Conservation (phyloP, 106 monocot genomes). For the Dendrobium nobile region DNA sequence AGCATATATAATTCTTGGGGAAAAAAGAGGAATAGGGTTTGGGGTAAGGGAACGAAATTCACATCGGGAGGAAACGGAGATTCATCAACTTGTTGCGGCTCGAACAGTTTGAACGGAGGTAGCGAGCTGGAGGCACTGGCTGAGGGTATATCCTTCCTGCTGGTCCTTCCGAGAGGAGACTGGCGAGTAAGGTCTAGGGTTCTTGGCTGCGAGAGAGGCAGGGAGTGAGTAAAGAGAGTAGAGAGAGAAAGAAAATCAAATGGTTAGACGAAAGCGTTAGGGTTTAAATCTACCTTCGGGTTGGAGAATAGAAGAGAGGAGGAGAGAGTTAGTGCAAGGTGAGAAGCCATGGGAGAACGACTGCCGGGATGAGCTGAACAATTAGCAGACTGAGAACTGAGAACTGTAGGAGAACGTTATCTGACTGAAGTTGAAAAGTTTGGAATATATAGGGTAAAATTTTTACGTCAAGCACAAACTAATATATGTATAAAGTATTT, state of each 20-base stretch:
- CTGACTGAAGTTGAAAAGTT: background rate
- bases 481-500: too few relatives aligned
- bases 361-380: background rate
- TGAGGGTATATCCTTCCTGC: background rate
- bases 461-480: too few relatives aligned
- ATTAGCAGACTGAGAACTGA: background rate
- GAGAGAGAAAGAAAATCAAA: background rate
- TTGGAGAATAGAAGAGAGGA: slow-evolving; percentile 2
- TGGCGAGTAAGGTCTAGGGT: background rate
- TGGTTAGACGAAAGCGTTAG: background rate
- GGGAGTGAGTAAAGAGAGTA: too few relatives aligned
- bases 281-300: background rate
- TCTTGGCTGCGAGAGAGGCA: slow-evolving; percentile 7
- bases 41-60: slow-evolving; percentile 8
- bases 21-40: background rate
- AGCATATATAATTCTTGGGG: background rate
- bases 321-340: background rate
- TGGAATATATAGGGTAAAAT: too few relatives aligned
- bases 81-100: slow-evolving; percentile 7
- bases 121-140: slow-evolving; percentile 15
- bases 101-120: slow-evolving; percentile 18
- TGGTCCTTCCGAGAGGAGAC: background rate
- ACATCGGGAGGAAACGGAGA: slow-evolving; percentile 11
- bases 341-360: background rate
- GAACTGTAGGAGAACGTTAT: background rate